phyloP scores from a whole-genome alignment of 2,329 filamentous ascomycete species.

The Diaporthe vexans region DNA sequence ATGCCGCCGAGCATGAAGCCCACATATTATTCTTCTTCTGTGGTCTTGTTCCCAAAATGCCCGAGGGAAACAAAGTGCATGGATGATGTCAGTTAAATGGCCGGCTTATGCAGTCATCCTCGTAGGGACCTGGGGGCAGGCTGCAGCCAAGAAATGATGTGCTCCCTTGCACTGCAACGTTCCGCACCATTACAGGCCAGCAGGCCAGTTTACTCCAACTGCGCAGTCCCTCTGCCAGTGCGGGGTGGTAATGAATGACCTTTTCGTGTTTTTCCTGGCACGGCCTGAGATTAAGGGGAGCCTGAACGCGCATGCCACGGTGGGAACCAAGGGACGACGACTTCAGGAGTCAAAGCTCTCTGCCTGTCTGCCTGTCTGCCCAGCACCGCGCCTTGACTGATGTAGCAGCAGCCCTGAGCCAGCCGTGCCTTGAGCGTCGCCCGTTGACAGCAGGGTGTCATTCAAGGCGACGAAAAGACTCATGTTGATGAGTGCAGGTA shows the following conservation, averaged over 20 bases:
- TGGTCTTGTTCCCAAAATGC: background rate
- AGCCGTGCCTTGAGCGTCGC: background rate
- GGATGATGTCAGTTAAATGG: slow-evolving; percentile 27
- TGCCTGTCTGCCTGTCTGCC: too few relatives aligned
- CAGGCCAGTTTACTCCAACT: background rate
- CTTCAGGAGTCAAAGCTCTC: too few relatives aligned
- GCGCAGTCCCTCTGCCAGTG: background rate
- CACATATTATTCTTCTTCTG: background rate
- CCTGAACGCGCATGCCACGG: slow-evolving; percentile 7
- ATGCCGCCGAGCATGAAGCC: background rate
- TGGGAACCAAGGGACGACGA: background rate
- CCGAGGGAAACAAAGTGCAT: background rate
- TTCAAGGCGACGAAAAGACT: background rate
- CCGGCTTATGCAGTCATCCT: slow-evolving; percentile 30
- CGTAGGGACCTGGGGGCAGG: slow-evolving; percentile 8
- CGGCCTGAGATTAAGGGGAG: slow-evolving; percentile 24
- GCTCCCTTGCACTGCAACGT: slow-evolving; percentile 19
- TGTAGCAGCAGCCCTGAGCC: background rate
- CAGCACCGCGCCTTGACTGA: too few relatives aligned
- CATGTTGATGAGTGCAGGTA: background rate
- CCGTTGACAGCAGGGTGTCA: background rate
- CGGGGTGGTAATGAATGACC: slow-evolving; percentile 18
- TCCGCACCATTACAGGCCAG: slow-evolving; percentile 12
- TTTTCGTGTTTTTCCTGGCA: slow-evolving; percentile 12
- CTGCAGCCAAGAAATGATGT: slow-evolving; percentile 28